These are phyloP conservation scores for Solanum arcanum DNA, from an alignment of 257 asterid species.

Conservation along the genomic window DNA sequence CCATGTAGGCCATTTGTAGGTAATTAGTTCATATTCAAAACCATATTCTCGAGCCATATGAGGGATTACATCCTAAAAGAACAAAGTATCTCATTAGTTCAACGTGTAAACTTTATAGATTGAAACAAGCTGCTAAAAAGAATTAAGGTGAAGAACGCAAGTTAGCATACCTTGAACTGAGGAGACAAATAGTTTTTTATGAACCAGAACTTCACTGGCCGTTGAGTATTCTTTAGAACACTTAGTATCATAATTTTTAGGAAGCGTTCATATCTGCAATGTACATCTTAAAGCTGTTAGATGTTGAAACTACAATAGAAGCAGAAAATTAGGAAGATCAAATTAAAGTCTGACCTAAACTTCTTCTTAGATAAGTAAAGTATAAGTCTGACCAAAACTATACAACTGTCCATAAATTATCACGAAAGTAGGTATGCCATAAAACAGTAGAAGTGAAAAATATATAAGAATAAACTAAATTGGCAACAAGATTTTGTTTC, in stretches of 20 bases:
- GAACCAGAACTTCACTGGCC: constrained; percentile 97
- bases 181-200: constrained; percentile 98
- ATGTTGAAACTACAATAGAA: neutral
- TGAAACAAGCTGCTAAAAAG: neutral
- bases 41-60: constrained; percentile 91
- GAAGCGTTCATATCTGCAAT: constrained; percentile 88
- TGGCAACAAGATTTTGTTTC: neutral
- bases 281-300: constrained; percentile 6
- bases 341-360: neutral
- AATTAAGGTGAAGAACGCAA: neutral
- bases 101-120: neutral
- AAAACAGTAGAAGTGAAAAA: neutral
- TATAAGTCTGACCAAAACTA: neutral
- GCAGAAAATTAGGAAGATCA: neutral
- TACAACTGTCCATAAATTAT: neutral
- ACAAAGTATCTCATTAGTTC: neutral
- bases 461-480: neutral
- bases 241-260: constrained; percentile 89
- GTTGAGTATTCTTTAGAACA: constrained; percentile 76
- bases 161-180: constrained; percentile 68
- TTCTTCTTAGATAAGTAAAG: neutral
- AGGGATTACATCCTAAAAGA: constrained; percentile 76
- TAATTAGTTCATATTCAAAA: constrained; percentile 82
- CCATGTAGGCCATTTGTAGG: constrained; percentile 99
- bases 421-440: neutral